Base-by-base conservation (phyloP, 805 yeast species). In the Candida golubevii region DNA sequence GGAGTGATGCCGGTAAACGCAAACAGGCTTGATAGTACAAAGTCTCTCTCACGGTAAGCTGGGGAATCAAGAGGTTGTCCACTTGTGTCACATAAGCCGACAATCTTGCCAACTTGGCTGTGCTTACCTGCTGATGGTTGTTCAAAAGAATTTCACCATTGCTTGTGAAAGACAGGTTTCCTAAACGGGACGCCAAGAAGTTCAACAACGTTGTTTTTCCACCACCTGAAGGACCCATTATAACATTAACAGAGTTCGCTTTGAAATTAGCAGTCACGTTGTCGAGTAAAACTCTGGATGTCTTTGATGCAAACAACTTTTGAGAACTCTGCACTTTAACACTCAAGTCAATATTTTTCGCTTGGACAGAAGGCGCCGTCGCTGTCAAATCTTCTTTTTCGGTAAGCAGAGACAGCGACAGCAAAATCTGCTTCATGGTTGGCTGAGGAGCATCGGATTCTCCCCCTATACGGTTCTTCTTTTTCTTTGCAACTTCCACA, bases 31-130 rank as follows among this genome's bases (percentile, higher is more conserved):
- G 88, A 63, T 72, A 85, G 44, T 71, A 69, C 18, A 88, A 64
- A 0, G 95, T 86, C 62, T 88, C 96, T 39, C 82, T 61, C 2
- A 88, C 96, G 0, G 96, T 87, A 43, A 88, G 66, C 7, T 80
- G 71, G 1, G 91, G 77, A 34, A 86, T 65, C 42, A 88, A 66
- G 33, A 85, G 81, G 49, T 80, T 82, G 58, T 88, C 96, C 51
- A 83, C 87, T 57, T 88, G 96, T 6, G 86, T 77, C 15, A 88
- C 96, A 62, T 84, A 88, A 0, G 91, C 86, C 40, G 91, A 75
- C 6, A 67, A 57, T 35, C 53, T 54, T 7, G 65, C 51, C 31
- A 71, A 46, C 10, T 62, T 58, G 11, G 50, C 33, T 1, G 58
- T 51, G 6, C 59, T 42, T 6, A 69, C 55, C 9, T 40, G 48